Base-by-base conservation (phyloP, 176 grass and related monocot genomes). In the Hyparrhenia diplandra region DNA sequence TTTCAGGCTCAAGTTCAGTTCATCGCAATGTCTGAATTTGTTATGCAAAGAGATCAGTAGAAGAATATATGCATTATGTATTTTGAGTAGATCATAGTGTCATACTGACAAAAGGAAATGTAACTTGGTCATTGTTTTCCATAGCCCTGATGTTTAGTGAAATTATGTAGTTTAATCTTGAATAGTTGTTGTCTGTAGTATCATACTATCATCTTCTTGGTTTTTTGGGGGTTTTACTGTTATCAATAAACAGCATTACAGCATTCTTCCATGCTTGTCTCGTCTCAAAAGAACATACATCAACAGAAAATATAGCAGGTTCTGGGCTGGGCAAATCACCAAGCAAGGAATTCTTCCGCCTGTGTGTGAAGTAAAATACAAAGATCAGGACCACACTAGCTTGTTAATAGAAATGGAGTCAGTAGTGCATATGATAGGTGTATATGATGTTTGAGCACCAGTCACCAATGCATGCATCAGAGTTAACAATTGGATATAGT, bases 281-380 rank as follows among this genome's bases (percentile, higher is more conserved):
- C 35, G 76, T 75, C 29, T 55, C 13, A 80, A 49, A 83, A 77
- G 13, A 71, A 83, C 83, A 80, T 91, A 98, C 95, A 89, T 98
- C 95, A 81, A 95, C 95, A 84, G 95, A 98, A 89, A 98, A 86
- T 84, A 93, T 93, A 85, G 90, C 90, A 79, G 95, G 95, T 82
- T 87, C 82, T 72, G 79, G 86, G 57, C 80, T 91, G 13, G 90
- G 95, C 39, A 82, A 77, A 82, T 28, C 13, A 87, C 80, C 83
- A 66, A 69, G 75, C 60, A 76, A 75, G 29, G 85, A 45, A 81
- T 75, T 91, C 54, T 88, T 94, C 63, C 81, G 80, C 83, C 95
- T 98, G 72, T 17, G 37, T 61, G 13, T 57, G 43, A 69, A 11
- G 24, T 7, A 41, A 87, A 84, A 80, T 83, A n/a, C n/a, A 84